phyloP scores from a whole-genome alignment of 495 filamentous ascomycete species.

The Penicillium simplicissimum region DNA sequence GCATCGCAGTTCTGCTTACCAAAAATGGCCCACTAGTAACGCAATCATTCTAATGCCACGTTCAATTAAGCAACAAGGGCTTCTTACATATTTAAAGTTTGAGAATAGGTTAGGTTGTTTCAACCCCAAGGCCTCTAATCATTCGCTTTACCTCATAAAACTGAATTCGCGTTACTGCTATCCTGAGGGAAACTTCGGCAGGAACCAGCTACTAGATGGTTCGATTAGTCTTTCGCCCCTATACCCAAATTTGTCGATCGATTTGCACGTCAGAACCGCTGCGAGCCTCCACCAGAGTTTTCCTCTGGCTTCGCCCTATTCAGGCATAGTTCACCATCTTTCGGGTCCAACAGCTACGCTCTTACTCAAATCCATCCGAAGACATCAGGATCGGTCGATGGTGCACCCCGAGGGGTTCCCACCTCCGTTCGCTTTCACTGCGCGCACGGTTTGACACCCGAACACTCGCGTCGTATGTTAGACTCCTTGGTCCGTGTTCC shows the following conservation, averaged over 20 bases:
- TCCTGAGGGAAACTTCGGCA: slow-evolving; percentile 5
- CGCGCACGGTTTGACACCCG: slow-evolving; percentile 3
- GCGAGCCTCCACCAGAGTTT: slow-evolving; percentile 5
- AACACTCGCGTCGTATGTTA: too few species aligned
- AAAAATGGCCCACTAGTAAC: slow-evolving; percentile 6
- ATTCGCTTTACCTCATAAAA: slow-evolving; percentile 6
- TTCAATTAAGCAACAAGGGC: slow-evolving; percentile 6
- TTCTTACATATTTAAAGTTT: slow-evolving; percentile 7
- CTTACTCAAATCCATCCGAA: slow-evolving; percentile 4
- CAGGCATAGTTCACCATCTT: slow-evolving; percentile 6
- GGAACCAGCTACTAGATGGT: slow-evolving; percentile 6
- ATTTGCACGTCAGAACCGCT: slow-evolving; percentile 6
- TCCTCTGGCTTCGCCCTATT: slow-evolving; percentile 5
- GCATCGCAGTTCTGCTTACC: slow-evolving; percentile 5
- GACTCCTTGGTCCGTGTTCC: too few species aligned
- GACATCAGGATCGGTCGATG: slow-evolving; percentile 4
- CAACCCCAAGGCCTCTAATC: slow-evolving; percentile 5
- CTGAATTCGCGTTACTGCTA: slow-evolving; percentile 6
- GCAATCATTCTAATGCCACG: slow-evolving; percentile 6
- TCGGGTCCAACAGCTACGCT: slow-evolving; percentile 4
- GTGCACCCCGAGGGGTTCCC: slow-evolving; percentile 3
- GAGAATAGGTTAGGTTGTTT: slow-evolving; percentile 6
- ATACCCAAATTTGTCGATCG: slow-evolving; percentile 5
- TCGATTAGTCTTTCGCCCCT: slow-evolving; percentile 6
- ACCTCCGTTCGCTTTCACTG: slow-evolving; percentile 4